Conservation (phyloP, 352 stramenopile species). For the Globisporangium okanoganense region DNA sequence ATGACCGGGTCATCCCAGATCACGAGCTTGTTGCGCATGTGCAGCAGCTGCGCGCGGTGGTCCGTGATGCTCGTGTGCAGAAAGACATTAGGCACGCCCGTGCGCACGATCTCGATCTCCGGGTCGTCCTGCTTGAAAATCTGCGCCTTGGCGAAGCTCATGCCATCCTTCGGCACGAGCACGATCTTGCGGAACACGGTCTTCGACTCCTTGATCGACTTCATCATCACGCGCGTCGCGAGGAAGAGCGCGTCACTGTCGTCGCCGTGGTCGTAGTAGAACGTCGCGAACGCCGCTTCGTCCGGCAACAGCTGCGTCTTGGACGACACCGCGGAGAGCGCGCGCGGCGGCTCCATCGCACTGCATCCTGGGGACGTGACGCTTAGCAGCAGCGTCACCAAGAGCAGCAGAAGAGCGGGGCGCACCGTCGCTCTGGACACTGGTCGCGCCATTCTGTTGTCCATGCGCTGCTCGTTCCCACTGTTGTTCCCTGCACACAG, state of each 20-base stretch:
- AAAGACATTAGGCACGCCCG: conserved; percentile 70
- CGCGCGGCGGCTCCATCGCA: conserved; percentile 8
- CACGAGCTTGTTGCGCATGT: conserved; percentile 82
- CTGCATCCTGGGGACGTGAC: background rate
- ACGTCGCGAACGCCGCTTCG: conserved; percentile 22
- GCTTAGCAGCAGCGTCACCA: background rate
- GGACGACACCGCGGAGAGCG: background rate
- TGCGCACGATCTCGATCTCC: conserved; percentile 58
- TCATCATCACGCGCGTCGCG: conserved; percentile 22
- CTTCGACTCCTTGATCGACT: conserved; percentile 18
- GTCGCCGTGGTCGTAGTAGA: conserved; percentile 25
- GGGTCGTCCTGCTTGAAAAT: conserved; percentile 54
- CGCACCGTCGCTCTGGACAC: background rate
- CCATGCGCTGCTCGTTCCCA: background rate
- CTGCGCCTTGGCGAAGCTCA: conserved; percentile 29
- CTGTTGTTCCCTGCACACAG: background rate
- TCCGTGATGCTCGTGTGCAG: conserved; percentile 52
- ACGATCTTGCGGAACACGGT: conserved; percentile 68
- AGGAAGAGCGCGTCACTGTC: conserved; percentile 25
- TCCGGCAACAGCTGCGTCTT: conserved; percentile 7
- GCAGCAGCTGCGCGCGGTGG: conserved; percentile 61
- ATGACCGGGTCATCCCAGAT: conserved; percentile 77
- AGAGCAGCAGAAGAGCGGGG: background rate
- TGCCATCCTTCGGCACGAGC: conserved; percentile 64
- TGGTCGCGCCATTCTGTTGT: background rate